Evolutionary conservation across 1,284 basidiomycete genomes (phyloP).

Genomic region (Fomitopsis betulina): DNA sequence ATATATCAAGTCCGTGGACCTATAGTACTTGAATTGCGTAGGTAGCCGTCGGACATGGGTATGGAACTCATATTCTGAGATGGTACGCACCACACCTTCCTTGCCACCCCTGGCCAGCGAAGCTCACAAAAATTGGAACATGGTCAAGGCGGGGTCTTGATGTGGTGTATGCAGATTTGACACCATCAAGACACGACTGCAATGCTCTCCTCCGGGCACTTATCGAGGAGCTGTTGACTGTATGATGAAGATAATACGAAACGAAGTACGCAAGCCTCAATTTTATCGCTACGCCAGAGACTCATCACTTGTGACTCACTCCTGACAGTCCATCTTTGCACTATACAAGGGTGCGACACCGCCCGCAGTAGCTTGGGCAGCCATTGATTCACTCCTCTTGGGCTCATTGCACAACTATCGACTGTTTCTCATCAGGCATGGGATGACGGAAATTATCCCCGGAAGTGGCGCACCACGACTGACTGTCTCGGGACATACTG

Average conservation of each 20-base stretch:
- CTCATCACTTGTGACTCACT: not conserved
- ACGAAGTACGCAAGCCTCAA: conserved; percentile 44
- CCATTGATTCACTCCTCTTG: conserved; percentile 71
- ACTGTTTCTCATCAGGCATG: conserved; percentile 49
- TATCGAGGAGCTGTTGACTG: conserved; percentile 68
- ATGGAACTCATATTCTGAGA: conserved; percentile 13
- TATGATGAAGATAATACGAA: conserved; percentile 54
- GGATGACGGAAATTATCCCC: conserved; percentile 49
- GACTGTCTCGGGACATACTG: conserved; percentile 54
- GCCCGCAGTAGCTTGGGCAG: conserved; percentile 74
- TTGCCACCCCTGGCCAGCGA: not conserved
- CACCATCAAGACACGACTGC: conserved; percentile 73
- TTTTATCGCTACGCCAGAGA: not conserved
- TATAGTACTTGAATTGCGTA: conserved; percentile 18
- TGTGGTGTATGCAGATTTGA: conserved; percentile 46
- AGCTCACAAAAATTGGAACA: not conserved
- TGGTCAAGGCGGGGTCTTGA: not conserved
- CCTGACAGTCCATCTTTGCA: conserved; percentile 31
- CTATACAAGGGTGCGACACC: conserved; percentile 73
- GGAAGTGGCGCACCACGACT: conserved; percentile 42
- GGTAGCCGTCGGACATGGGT: conserved; percentile 71
- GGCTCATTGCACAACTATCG: conserved; percentile 76
- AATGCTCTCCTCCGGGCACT: conserved; percentile 63
- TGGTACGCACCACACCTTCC: not conserved
- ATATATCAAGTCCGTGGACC: not conserved